These are phyloP conservation scores for Friedmanniomyces endolithicus DNA, from an alignment of 495 filamentous ascomycete genomes.

Conservation along the genomic window DNA sequence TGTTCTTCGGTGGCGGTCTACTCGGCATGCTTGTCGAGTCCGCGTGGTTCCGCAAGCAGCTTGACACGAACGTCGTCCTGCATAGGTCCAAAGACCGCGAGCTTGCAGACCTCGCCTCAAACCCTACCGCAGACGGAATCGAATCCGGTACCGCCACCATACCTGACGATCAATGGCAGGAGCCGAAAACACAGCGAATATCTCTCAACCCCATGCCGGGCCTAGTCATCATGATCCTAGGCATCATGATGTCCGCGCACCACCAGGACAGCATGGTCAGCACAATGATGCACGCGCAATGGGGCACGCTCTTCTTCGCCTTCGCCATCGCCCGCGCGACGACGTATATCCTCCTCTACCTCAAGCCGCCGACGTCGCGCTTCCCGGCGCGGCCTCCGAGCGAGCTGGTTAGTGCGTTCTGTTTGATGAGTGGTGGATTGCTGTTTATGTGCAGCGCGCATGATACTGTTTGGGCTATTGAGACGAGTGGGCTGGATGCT, in stretches of 20 bases:
- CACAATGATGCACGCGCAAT: slow-evolving; percentile 88
- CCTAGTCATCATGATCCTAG: slow-evolving; percentile 71
- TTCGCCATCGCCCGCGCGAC: slow-evolving; percentile 64
- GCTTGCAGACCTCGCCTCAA: slow-evolving; percentile 23
- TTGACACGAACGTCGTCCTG: slow-evolving; percentile 51
- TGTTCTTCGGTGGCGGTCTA: slow-evolving; percentile 93
- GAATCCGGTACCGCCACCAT: slow-evolving; percentile 19
- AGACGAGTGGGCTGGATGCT: slow-evolving; percentile 57
- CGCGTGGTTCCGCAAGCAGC: slow-evolving; percentile 48
- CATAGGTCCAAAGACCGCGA: not conserved
- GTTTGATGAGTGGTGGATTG: slow-evolving; percentile 71
- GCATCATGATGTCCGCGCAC: slow-evolving; percentile 90
- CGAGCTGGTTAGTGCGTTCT: slow-evolving; percentile 75
- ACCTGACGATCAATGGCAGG: slow-evolving; percentile 38
- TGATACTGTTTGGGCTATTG: slow-evolving; percentile 65
- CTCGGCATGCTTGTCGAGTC: slow-evolving; percentile 94
- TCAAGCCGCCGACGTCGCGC: slow-evolving; percentile 71
- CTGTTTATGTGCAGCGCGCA: slow-evolving; percentile 86
- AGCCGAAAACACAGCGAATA: slow-evolving; percentile 56
- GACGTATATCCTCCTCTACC: slow-evolving; percentile 69
- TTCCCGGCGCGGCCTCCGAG: slow-evolving; percentile 84
- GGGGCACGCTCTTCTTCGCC: slow-evolving; percentile 76
- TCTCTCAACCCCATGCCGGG: slow-evolving; percentile 85
- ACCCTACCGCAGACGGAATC: not conserved
- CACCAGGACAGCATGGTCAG: slow-evolving; percentile 75